Conservation (phyloP, 805 yeast species). For the Wickerhamiella australiensis region DNA sequence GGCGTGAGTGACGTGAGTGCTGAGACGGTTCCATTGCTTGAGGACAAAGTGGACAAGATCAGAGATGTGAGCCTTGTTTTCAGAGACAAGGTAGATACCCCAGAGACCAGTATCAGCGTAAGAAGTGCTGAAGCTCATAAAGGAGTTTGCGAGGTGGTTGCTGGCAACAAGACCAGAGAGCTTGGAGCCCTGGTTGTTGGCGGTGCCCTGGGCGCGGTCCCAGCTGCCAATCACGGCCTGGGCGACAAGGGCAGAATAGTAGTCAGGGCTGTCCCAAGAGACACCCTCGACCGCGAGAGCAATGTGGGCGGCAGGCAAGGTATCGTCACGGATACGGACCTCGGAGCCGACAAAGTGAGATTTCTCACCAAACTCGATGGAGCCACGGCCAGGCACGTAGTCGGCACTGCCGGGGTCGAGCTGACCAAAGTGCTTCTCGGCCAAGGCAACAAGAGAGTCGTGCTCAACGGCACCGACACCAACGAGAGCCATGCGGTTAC, state of each 20-base stretch:
- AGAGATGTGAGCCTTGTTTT: slow-evolving; percentile 53
- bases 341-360: slow-evolving; percentile 83
- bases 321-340: slow-evolving; percentile 65
- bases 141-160: slow-evolving; percentile 73
- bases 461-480: slow-evolving; percentile 91
- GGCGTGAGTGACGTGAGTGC: slow-evolving; percentile 64
- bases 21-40: slow-evolving; percentile 80
- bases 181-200: slow-evolving; percentile 75
- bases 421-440: slow-evolving; percentile 53
- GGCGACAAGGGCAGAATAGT: slow-evolving; percentile 87
- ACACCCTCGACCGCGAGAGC: slow-evolving; percentile 97
- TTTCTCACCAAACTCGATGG: slow-evolving; percentile 49
- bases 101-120: slow-evolving; percentile 96
- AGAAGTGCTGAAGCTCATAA: slow-evolving; percentile 92
- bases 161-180: slow-evolving; percentile 54
- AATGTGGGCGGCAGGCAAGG: slow-evolving; percentile 79
- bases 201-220: slow-evolving; percentile 86
- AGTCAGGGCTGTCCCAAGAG: slow-evolving; percentile 92
- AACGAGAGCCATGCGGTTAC: slow-evolving; percentile 96
- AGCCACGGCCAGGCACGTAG: slow-evolving; percentile 57
- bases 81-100: slow-evolving; percentile 90
- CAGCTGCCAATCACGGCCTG: slow-evolving; percentile 95
- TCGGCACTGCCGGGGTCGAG: slow-evolving; percentile 35
- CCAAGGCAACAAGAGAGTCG: slow-evolving; percentile 63
- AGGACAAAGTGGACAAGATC: slow-evolving; percentile 61